Evolutionary conservation across 305 asterid species (phyloP).

Genomic region (Plantago lanceolata): DNA sequence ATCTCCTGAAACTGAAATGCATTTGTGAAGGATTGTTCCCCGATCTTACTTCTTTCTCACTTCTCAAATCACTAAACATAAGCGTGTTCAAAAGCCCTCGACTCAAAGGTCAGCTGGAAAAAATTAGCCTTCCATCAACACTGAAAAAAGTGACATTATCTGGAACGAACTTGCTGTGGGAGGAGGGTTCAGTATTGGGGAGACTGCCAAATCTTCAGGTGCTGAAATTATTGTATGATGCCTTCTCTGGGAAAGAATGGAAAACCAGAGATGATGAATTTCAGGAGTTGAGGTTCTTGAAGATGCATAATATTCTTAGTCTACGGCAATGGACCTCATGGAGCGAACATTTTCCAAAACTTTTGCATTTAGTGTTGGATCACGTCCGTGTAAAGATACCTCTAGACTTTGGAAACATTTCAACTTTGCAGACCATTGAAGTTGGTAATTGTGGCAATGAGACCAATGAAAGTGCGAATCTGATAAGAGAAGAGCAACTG

Average conservation of each 20-base stretch:
- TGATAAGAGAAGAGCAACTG: constrained; percentile 5
- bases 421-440: constrained; percentile 15
- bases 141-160: constrained; percentile 18
- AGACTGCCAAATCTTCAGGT: constrained; percentile 24
- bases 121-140: constrained; percentile 11
- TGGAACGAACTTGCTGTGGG: constrained; percentile 3
- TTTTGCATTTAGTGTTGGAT: constrained; percentile 3
- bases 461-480: not conserved
- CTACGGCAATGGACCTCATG: not conserved
- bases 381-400: constrained; percentile 18
- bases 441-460: not conserved
- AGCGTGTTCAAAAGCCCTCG: not conserved
- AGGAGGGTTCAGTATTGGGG: constrained; percentile 11
- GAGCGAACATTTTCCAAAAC: constrained; percentile 6
- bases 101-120: not conserved
- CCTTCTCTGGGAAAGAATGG: constrained; percentile 20
- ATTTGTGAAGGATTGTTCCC: not conserved
- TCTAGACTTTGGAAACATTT: not conserved
- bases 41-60: not conserved
- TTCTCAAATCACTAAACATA: constrained; percentile 15
- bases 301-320: not conserved
- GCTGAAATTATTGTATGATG: constrained; percentile 13
- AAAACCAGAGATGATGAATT: constrained; percentile 17
- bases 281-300: constrained; percentile 16
- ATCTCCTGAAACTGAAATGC: constrained; percentile 15